Base-by-base conservation (phyloP, 2,329 filamentous ascomycete species). In the Coniochaeta ligniaria region DNA sequence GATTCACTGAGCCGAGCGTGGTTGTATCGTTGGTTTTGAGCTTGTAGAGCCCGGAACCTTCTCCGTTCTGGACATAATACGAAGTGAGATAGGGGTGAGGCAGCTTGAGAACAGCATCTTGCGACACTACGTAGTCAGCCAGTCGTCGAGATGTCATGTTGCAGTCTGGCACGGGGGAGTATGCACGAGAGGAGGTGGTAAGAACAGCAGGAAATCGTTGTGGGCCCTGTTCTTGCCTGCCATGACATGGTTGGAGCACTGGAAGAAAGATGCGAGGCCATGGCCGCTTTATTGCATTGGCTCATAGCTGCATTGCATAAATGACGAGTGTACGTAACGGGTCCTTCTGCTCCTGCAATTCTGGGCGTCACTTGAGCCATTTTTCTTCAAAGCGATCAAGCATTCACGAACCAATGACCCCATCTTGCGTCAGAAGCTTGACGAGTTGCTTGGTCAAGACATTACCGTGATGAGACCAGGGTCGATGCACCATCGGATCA, bases 61-160 rank as follows among this genome's bases (percentile, higher is more conserved):
- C 50, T 38, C 47, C 59, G 31, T 66, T 64, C 22, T 54, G 56
- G 62, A 69, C 63, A 55, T 64, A 50, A 60, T 72, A 72, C 1
- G 70, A 57, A 0, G 69, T 71, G 36, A 66, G 66, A 59, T 71
- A 71, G 1, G 70, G 70, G 45, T 72, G 67, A 2, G 70, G 70
- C 11, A 72, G 69, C 58, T 66, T 69, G 22, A 72, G 58, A 22
- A 72, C 60, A 20, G 68, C 64, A 5, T 68, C 66, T 20, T 63
- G 63, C 7, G 66, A 63, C 14, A 64, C 62, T 17, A 64, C 65
- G 52, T 64, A 69, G 60, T 63, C 62, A 59, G 64, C 66, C 26
- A 71, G 66, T 11, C 61, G 63, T 57, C 64, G 61, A 58, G 56
- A 52, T 58, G 63, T 52, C 63, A 64, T 66, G 20, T 45, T 60